Evolutionary conservation across 164 flowering plant species (phyloP).

Genomic region (Vitis rupestris): DNA sequence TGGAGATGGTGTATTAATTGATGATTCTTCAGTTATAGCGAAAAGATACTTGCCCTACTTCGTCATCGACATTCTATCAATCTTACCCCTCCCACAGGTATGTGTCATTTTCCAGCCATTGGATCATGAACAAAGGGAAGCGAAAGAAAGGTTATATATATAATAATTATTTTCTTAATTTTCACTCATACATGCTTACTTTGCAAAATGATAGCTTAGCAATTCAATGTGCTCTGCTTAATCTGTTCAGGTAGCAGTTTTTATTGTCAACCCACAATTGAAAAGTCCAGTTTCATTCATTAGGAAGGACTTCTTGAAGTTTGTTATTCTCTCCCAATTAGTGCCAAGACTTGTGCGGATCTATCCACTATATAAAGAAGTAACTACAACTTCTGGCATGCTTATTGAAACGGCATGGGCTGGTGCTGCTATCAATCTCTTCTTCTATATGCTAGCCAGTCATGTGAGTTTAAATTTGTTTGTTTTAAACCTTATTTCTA

Average conservation of each 20-base stretch:
- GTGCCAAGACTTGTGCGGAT: slow-evolving; percentile 12
- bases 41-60: not conserved
- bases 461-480: slow-evolving; percentile 18
- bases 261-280: not conserved
- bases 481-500: slow-evolving; percentile 37
- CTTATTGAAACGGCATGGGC: slow-evolving; percentile 21
- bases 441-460: slow-evolving; percentile 31
- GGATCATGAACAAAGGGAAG: not conserved
- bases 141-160: not conserved
- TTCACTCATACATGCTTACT: not conserved
- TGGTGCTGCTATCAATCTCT: slow-evolving; percentile 18
- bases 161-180: not conserved
- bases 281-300: not conserved
- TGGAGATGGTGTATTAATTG: not conserved
- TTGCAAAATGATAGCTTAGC: not conserved
- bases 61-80: slow-evolving; percentile 4
- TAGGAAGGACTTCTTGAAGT: not conserved
- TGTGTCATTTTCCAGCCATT: not conserved
- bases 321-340: slow-evolving; percentile 4
- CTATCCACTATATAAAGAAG: not conserved
- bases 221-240: not conserved
- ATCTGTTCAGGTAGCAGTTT: slow-evolving; percentile 3
- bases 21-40: not conserved
- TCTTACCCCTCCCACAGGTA: slow-evolving; percentile 21
- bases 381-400: slow-evolving; percentile 11